These are phyloP conservation scores for Globisporangium paroecandrum DNA, from an alignment of 352 stramenopile species.

Conservation along the genomic window DNA sequence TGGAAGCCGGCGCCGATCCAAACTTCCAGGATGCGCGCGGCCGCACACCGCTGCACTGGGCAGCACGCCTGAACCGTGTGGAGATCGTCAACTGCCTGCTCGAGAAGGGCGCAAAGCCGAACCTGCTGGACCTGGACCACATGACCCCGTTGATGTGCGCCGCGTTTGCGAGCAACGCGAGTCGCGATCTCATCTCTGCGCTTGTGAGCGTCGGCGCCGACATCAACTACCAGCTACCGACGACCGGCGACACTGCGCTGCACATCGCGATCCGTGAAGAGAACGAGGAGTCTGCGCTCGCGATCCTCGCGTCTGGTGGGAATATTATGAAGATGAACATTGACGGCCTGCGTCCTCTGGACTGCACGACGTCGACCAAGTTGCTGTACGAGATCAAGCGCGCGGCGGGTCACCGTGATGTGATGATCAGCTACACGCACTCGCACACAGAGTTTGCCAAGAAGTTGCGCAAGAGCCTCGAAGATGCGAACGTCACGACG, in stretches of 20 bases:
- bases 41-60: constrained; percentile 76
- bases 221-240: constrained; percentile 68
- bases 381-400: constrained; percentile 81
- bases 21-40: constrained; percentile 77
- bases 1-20: constrained; percentile 59
- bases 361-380: constrained; percentile 76
- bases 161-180: constrained; percentile 38
- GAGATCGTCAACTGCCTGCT: constrained; percentile 54
- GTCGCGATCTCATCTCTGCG: constrained; percentile 45
- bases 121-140: constrained; percentile 48
- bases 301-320: constrained; percentile 62
- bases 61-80: constrained; percentile 53
- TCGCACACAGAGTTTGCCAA: constrained; percentile 79
- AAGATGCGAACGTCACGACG: constrained; percentile 77
- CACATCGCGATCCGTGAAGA: constrained; percentile 67
- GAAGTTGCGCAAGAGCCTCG: constrained; percentile 65
- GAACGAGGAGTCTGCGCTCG: constrained; percentile 61
- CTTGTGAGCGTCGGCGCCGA: constrained; percentile 59
- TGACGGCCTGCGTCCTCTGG: constrained; percentile 60
- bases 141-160: constrained; percentile 76
- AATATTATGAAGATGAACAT: constrained; percentile 76
- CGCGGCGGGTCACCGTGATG: constrained; percentile 70
- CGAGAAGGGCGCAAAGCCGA: constrained; percentile 32
- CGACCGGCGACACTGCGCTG: constrained; percentile 65
- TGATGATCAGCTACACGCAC: constrained; percentile 89